These are phyloP conservation scores for Eremothecium sinecaudum DNA, from an alignment of 1,139 yeast genomes.

Conservation along the genomic window DNA sequence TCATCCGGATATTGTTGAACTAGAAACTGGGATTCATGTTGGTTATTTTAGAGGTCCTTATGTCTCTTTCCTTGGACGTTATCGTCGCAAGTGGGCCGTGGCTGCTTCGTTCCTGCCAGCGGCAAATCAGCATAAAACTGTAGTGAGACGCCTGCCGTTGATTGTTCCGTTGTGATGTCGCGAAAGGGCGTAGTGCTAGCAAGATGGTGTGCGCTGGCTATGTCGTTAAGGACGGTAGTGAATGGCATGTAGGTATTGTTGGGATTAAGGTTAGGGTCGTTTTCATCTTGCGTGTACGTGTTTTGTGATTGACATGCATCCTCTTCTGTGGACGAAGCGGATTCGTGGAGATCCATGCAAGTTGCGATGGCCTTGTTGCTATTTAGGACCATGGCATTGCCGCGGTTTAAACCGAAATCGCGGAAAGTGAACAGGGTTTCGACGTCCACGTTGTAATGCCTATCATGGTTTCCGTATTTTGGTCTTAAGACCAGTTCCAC, in stretches of 20 bases:
- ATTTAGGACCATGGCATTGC: slow-evolving; percentile 32
- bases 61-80: too few species aligned
- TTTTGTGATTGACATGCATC: background rate
- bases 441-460: slow-evolving; percentile 30
- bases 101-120: slow-evolving; percentile 8
- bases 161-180: slow-evolving; percentile 13
- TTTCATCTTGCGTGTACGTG: background rate
- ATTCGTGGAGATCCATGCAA: slow-evolving; percentile 23
- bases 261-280: slow-evolving; percentile 7
- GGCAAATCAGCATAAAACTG: slow-evolving; percentile 13
- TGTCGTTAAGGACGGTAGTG: too few species aligned
- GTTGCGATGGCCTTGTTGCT: slow-evolving; percentile 26
- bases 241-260: slow-evolving; percentile 20
- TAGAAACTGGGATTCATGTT: too few species aligned
- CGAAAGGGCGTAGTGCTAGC: slow-evolving; percentile 13
- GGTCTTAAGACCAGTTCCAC: slow-evolving; percentile 32
- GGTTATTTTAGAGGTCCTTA: too few species aligned
- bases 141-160: slow-evolving; percentile 24
- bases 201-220: slow-evolving; percentile 18
- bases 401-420: slow-evolving; percentile 34
- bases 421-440: slow-evolving; percentile 33
- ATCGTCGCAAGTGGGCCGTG: too few species aligned
- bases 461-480: slow-evolving; percentile 30
- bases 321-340: slow-evolving; percentile 8
- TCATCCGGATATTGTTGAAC: too few species aligned